Conservation (phyloP, 2,329 filamentous ascomycete genomes). For the Aurifilum marmelostoma region DNA sequence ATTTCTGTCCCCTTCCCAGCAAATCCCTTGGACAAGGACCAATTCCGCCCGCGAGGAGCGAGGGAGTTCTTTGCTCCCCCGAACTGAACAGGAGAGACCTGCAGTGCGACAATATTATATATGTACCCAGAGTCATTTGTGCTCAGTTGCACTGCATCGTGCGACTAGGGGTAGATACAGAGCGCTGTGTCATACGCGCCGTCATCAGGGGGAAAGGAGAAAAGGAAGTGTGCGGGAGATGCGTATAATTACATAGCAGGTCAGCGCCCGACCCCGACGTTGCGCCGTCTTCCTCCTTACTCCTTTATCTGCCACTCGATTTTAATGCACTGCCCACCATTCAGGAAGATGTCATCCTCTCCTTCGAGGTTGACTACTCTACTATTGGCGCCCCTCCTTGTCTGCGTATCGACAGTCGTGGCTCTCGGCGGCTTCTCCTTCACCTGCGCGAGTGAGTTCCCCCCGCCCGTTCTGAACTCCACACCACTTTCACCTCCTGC, state of each 20-base stretch:
- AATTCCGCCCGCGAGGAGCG: too few species aligned
- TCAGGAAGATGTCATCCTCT: neutral
- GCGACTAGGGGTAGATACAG: neutral
- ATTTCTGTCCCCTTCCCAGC: neutral
- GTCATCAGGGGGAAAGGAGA: neutral
- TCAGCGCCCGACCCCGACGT: neutral
- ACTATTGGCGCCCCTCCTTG: neutral
- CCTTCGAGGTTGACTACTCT: neutral
- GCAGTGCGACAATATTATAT: neutral
- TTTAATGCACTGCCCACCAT: neutral
- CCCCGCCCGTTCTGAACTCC: too few species aligned
- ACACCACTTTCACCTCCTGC: neutral
- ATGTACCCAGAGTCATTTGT: neutral
- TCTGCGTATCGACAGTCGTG: neutral
- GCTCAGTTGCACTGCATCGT: neutral
- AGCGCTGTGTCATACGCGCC: neutral
- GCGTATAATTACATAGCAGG: neutral
- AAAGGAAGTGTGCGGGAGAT: too few species aligned
- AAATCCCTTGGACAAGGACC: too few species aligned
- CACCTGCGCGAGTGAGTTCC: slow-evolving; percentile 9
- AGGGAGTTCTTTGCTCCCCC: neutral
- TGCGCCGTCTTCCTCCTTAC: neutral
- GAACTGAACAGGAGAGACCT: neutral
- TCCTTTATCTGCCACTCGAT: neutral
- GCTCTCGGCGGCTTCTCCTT: neutral